phyloP scores from a whole-genome alignment of 495 filamentous ascomycete genomes.

The Xylaria castorea region DNA sequence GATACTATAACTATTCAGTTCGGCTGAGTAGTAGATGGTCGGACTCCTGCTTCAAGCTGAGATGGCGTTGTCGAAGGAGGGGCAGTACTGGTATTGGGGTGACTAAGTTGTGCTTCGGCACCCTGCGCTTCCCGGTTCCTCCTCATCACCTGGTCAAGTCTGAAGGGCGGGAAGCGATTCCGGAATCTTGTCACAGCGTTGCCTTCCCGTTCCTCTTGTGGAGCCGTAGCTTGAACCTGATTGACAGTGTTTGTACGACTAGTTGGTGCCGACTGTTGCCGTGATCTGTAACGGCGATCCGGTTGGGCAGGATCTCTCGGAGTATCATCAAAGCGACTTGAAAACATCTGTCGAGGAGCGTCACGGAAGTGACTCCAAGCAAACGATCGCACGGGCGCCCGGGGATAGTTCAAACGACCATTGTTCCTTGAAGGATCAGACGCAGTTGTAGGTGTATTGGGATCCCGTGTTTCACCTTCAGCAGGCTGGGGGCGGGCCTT shows the following conservation, averaged over 20 bases:
- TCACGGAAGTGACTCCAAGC: constrained; percentile 43
- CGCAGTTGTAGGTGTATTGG: constrained; percentile 30
- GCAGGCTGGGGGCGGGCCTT: constrained; percentile 67
- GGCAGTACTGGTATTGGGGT: constrained; percentile 28
- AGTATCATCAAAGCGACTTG: constrained; percentile 34
- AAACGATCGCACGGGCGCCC: constrained; percentile 39
- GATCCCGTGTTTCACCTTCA: constrained; percentile 42
- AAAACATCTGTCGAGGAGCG: constrained; percentile 39
- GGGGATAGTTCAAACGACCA: constrained; percentile 52
- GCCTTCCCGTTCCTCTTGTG: constrained; percentile 26
- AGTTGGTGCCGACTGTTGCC: constrained; percentile 28
- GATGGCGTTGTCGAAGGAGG: constrained; percentile 43
- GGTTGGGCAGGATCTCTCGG: constrained; percentile 29
- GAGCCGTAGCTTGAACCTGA: constrained; percentile 11
- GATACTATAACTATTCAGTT: constrained; percentile 31
- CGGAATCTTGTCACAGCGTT: constrained; percentile 37
- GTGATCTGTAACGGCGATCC: constrained; percentile 29
- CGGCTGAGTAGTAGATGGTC: constrained; percentile 35
- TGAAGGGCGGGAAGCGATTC: constrained; percentile 36
- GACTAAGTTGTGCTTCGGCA: constrained; percentile 23
- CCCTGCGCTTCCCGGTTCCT: constrained; percentile 38
- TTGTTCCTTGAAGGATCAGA: constrained; percentile 42
- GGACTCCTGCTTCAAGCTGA: constrained; percentile 48
- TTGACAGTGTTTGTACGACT: constrained; percentile 23
- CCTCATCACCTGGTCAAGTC: constrained; percentile 33